These are phyloP conservation scores for Metschnikowia santaceciliae DNA, from an alignment of 805 yeast genomes.

Conservation along the genomic window DNA sequence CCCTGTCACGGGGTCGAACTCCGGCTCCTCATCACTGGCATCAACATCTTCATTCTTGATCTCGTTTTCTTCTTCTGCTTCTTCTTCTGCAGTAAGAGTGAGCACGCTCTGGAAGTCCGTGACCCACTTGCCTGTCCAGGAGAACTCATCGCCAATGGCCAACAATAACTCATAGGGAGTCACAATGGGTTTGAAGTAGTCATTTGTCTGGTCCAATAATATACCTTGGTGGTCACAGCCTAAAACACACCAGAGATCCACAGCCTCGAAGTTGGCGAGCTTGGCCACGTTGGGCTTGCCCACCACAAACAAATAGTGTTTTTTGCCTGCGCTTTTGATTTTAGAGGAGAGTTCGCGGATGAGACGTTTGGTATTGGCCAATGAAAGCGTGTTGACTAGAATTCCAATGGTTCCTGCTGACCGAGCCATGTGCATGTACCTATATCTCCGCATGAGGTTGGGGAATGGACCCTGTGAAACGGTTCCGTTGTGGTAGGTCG, in stretches of 20 bases:
- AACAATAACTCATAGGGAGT: slow-evolving; percentile 89
- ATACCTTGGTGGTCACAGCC: slow-evolving; percentile 97
- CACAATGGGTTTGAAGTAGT: slow-evolving; percentile 84
- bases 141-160: slow-evolving; percentile 69
- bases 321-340: slow-evolving; percentile 75
- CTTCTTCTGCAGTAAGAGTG: slow-evolving; percentile 31
- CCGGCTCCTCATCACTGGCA: slow-evolving; percentile 55
- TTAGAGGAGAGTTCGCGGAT: slow-evolving; percentile 57
- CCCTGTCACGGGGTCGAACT: slow-evolving; percentile 88
- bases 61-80: slow-evolving; percentile 20
- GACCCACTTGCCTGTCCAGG: slow-evolving; percentile 95
- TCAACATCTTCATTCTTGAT: slow-evolving; percentile 7
- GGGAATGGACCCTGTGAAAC: slow-evolving; percentile 62
- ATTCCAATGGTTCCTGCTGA: slow-evolving; percentile 91
- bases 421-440: slow-evolving; percentile 82
- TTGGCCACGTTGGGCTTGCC: slow-evolving; percentile 98
- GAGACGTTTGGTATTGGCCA: slow-evolving; percentile 66
- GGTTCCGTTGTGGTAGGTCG: slow-evolving; percentile 44
- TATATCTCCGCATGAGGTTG: slow-evolving; percentile 76
- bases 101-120: slow-evolving; percentile 65
- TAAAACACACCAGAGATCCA: slow-evolving; percentile 90
- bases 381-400: slow-evolving; percentile 82
- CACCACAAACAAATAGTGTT: slow-evolving; percentile 90
- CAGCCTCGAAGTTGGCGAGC: slow-evolving; percentile 89
- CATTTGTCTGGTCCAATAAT: slow-evolving; percentile 71